Evolutionary conservation across 345 rosid genomes (phyloP).

Genomic region (Linum trigynum): DNA sequence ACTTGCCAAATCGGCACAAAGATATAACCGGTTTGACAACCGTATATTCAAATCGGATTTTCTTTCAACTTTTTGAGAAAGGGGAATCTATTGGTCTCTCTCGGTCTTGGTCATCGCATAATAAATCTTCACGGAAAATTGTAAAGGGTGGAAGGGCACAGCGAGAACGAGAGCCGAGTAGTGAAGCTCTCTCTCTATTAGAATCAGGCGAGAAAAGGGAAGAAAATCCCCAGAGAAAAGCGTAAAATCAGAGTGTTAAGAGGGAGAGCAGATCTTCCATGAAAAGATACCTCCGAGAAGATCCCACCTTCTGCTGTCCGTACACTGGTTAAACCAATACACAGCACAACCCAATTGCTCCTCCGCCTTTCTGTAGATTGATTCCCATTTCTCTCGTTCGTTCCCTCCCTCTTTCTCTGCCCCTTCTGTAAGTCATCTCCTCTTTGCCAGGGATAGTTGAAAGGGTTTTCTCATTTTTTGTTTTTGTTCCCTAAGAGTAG

Average conservation of each 20-base stretch:
- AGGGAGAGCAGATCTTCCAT: conserved; percentile 27
- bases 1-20: too few species aligned
- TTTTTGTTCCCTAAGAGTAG: neutral
- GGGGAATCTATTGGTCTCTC: too few species aligned
- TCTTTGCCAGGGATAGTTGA: too few species aligned
- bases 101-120: too few species aligned
- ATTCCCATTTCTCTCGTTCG: neutral
- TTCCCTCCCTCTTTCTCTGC: neutral
- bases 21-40: too few species aligned
- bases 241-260: conserved; percentile 10
- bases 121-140: too few species aligned
- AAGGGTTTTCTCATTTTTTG: too few species aligned
- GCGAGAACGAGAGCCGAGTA: too few species aligned
- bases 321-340: conserved; percentile 7
- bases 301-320: conserved; percentile 12
- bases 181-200: neutral
- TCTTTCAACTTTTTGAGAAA: too few species aligned
- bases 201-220: neutral
- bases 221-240: conserved; percentile 5
- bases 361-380: conserved; percentile 6
- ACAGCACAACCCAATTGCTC: neutral
- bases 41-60: too few species aligned
- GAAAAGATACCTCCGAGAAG: conserved; percentile 22
- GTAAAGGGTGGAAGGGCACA: too few species aligned
- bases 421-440: neutral